Evolutionary conservation across 306 rosid genomes (phyloP), one percentile per base, ranked within the genome.

Genomic region (Quercus parvula): DNA sequence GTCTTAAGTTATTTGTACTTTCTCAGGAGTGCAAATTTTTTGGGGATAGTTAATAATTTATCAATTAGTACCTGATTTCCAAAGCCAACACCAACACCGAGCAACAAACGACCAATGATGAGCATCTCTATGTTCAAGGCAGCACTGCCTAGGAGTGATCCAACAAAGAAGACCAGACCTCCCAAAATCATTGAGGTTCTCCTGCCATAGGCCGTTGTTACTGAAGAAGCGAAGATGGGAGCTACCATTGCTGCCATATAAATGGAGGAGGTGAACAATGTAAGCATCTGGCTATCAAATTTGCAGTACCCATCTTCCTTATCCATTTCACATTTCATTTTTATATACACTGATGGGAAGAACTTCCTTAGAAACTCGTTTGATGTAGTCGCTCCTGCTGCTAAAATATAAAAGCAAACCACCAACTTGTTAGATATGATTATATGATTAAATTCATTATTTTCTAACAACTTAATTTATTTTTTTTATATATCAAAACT

Each of bases 371-470:
- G 31, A 62, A 83, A 81, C 2, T 5, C 30, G 49, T 41, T 79
- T 89, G 84, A 83, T 51, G 87, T 81, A 69, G 87, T 81, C 54
- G 69, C 84, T 7, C 89, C 89, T 30, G 87, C 91, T 76, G 82
- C 69, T 51, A 74, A 57, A 59, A 22, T 11, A 9, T 59, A 22
- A 25, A 24, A 49, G 17, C 54, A 49, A 49, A 49, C 54, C 54
- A 49, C 17, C 54, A 49, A 49, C 1, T 49, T 20, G 14, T 22
- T 41, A 41, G 46, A 20, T 18, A 56, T 0, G 1, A 22, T 18
- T 5, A 56, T 7, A 59, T 3, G 6, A 59, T 8, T 9, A n/a
- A 56, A 56, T 5, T 41, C 12, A 41, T 41, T 41, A 41, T 41
- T 38, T 38, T 38, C 3, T 7, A 38, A 38, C 46, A 38, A 0